Base-by-base conservation (phyloP, 2,329 filamentous ascomycete species). In the Apiospora marii region DNA sequence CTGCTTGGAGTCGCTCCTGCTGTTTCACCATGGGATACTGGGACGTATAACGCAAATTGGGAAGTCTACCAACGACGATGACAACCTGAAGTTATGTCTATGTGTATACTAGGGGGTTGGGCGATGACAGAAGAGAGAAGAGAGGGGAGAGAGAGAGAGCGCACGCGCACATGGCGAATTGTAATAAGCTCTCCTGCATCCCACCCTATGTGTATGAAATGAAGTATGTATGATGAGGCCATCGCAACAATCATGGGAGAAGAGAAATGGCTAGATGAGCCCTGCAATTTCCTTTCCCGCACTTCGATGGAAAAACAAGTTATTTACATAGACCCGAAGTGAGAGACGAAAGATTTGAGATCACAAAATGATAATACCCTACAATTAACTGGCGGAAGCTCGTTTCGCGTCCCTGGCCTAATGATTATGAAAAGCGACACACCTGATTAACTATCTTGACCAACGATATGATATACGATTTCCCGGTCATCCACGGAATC, bases 171-270 rank as follows among this genome's bases (percentile, higher is more conserved):
- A 22, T 37, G 58, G 19, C 12, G 30, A 41, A n/a, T 10, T 41
- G 58, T 51, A 64, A 22, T 16, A n/a, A 64, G 34, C 34, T 41
- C 19, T 22, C 7, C 16, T 37, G 4, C 16, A 22, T 37, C 53
- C 58, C 34, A n/a, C 34, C 58, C 16, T 22, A 37, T 41, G 58
- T 41, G 58, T 41, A 64, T 37, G 58, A 64, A 64, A 37, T 41
- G 30, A 41, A 64, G n/a, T 64, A 64, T 64, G 58, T 41, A 64
- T 64, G 34, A 64, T 34, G 53, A 61, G 30, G 24, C 24, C 24
- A 53, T 53, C 51, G 10, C 37, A 24, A 14, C 51, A 24, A 14
- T 24, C 13, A 61, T 37, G 16, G 30, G 34, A 22, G 13, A 41
- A n/a, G 14, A 34, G 53, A 58, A 27, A 16, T 58, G 34, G 5